Base-by-base conservation (phyloP, 2,329 filamentous ascomycete species). In the Claviceps maximensis region DNA sequence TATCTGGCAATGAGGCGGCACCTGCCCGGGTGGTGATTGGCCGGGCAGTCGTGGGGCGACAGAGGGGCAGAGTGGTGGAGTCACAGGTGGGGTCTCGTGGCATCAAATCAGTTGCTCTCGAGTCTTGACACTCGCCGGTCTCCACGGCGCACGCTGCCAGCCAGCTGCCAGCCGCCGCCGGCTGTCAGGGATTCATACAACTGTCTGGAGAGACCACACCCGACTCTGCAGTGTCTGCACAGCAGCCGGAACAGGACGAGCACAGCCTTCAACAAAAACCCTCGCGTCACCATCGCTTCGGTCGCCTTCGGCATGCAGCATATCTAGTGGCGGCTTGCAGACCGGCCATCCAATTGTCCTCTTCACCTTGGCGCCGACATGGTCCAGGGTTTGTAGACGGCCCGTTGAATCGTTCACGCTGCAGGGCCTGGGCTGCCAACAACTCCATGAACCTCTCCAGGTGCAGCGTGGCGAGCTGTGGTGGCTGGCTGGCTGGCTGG, bases 241-340 rank as follows among this genome's bases (percentile, higher is more conserved):
- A n/a, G 48, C 38, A 42, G 36, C 36, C 48, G 21, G 9, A 31
- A 29, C 13, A 27, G 38, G 40, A 45, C 38, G 49, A 33, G 19
- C 38, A 36, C 49, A n/a, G 27, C 21, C 19, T 31, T 45, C 27
- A 41, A 36, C 29, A 46, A n/a, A 40, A n/a, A 15, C 25, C 19
- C 29, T n/a, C 41, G 40, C 38, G 41, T 29, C 42, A 45, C 27
- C 38, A 42, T 46, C 42, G 36, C 41, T 25, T 27, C 49, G 6
- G 19, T 19, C 29, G 9, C 29, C 29, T 31, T 41, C 50, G 49
- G 42, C 54, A 53, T 51, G 54, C 55, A 55, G 53, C 54, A 51
- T 48, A 45, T 47, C 27, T 17, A 47, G n/a, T 31, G 54, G 56
- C 57, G 55, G 51, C 56, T 52, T 58, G 57, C 56, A 59, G 51